Evolutionary conservation across 495 filamentous ascomycete genomes (phyloP), one percentile per base, ranked within the genome.

Genomic region (Podospora pseudoanserina): DNA sequence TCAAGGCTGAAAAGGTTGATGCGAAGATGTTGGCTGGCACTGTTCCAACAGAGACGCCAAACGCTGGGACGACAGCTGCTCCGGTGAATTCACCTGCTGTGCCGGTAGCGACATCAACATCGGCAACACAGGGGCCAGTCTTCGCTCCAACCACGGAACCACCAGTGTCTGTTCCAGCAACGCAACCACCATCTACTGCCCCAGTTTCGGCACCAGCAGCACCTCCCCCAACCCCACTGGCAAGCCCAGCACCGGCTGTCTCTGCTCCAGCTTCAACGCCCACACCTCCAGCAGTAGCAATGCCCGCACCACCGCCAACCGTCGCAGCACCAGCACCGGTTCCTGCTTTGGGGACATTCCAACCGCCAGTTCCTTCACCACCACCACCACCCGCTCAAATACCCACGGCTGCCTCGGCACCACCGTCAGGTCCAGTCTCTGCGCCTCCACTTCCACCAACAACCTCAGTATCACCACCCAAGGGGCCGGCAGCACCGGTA

Each of bases 1-100:
- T 72, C 39, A 74, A 74, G 56, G 60, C 68, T 59, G 73, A 76
- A 54, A 71, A 72, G 34, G 19, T 69, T 2, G 68, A 73, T 15
- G 9, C 62, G 11, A 27, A 32, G 39, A 49, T 68, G 49, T 54
- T 65, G 39, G 49, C 74, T 63, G 34, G 28, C 19, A 19, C 61
- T 55, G 55, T 58, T 58, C 55, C 55, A n/a, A 2, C 18, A 49
- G 39, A 49, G 9, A 16, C 15, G 3, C 9, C 39, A 16, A 13
- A 16, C 13, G 7, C 39, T 11, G 39, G 39, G 13, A 49, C 15
- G 13, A 32, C 39, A 11, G 39, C 39, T 49, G 39, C 39, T 13
- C 39, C 39, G 15, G 39, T 13, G 2, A 49, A 49, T 49, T 11
- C 67, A 18, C 53, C 30, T 55, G 55, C 53, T 15, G 32, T 58